Conservation (phyloP, 1,139 yeast species). For the Kodamaea ohmeri region DNA sequence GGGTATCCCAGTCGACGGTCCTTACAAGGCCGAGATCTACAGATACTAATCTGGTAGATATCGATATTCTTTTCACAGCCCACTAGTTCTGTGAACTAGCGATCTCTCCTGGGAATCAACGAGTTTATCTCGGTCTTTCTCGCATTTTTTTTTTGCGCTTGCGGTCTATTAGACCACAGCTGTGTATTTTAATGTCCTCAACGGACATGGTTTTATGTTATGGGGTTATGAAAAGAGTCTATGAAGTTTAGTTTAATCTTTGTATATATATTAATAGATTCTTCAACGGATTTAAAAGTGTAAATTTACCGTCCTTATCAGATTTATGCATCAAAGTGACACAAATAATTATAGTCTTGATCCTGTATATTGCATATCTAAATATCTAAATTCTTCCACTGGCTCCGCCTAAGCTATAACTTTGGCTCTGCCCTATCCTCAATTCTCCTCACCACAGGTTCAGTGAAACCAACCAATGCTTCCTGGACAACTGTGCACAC, state of each 20-base stretch:
- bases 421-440: neutral
- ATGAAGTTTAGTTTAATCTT: conserved; percentile 10
- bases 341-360: too few relatives aligned
- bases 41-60: conserved; percentile 61
- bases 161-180: conserved; percentile 1
- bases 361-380: neutral
- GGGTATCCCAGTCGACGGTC: conserved; percentile 92
- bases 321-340: too few relatives aligned
- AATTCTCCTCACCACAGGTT: conserved; percentile 2
- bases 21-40: conserved; percentile 98
- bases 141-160: conserved; percentile 6
- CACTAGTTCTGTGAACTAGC: conserved; percentile 9
- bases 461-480: conserved; percentile 26
- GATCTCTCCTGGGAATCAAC: neutral
- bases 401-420: too few relatives aligned
- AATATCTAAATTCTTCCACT: neutral
- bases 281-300: conserved; percentile 36
- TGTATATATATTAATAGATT: conserved; percentile 28
- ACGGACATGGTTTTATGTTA: conserved; percentile 12
- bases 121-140: neutral
- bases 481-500: conserved; percentile 38
- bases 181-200: conserved; percentile 15
- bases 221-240: conserved; percentile 15
- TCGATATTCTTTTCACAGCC: conserved; percentile 8
- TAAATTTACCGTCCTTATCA: too few relatives aligned